These are phyloP conservation scores for Cucurbitaria berberidis DNA, from an alignment of 2,329 filamentous ascomycete species.

Conservation along the genomic window DNA sequence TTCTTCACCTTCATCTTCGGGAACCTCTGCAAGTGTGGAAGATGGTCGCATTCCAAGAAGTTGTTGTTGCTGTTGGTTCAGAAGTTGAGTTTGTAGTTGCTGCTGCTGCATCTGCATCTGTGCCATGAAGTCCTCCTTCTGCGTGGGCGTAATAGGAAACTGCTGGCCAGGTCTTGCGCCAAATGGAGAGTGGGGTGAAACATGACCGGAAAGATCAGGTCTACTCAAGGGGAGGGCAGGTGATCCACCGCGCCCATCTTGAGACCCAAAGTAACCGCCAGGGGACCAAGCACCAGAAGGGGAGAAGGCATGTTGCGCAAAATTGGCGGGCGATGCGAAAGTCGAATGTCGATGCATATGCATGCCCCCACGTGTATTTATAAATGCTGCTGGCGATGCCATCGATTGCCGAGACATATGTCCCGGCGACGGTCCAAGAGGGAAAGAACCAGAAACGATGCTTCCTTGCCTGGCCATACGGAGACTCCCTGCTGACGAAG, in stretches of 20 bases:
- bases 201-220: conserved; percentile 45
- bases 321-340: conserved; percentile 71
- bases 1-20: conserved; percentile 74
- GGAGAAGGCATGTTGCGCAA: conserved; percentile 67
- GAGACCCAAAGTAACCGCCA: conserved; percentile 44
- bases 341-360: conserved; percentile 75
- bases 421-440: conserved; percentile 61
- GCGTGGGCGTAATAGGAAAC: conserved; percentile 51
- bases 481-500: conserved; percentile 77
- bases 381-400: conserved; percentile 74
- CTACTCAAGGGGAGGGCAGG: conserved; percentile 48
- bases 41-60: conserved; percentile 55
- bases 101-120: conserved; percentile 59
- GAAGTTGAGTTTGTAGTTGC: conserved; percentile 61
- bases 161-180: conserved; percentile 50
- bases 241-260: conserved; percentile 52
- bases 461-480: conserved; percentile 62
- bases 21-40: conserved; percentile 69
- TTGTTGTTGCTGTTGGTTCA: conserved; percentile 53
- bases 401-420: conserved; percentile 68
- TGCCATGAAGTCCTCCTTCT: conserved; percentile 49
- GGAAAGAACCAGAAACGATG: conserved; percentile 65
- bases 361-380: conserved; percentile 56
- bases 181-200: conserved; percentile 67
- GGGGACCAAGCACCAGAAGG: conserved; percentile 54